These are phyloP conservation scores for Potentilla sterilis DNA, from an alignment of 306 rosid genomes.

Conservation along the genomic window DNA sequence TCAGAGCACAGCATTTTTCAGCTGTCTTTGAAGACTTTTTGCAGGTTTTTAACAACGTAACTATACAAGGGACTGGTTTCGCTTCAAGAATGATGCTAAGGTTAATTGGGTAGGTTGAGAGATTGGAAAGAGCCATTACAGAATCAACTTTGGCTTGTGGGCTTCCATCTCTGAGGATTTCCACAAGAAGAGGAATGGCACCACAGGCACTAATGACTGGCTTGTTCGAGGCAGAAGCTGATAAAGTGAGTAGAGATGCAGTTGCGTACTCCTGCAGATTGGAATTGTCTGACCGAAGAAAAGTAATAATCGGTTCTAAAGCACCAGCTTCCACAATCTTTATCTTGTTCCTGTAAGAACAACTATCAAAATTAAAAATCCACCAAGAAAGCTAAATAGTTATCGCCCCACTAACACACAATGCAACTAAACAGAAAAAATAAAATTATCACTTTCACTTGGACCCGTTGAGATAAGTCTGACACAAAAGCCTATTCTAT, in stretches of 20 bases:
- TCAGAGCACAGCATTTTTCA: slow-evolving; percentile 79
- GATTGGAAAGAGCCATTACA: slow-evolving; percentile 94
- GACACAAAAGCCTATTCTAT: neutral
- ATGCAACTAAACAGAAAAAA: neutral
- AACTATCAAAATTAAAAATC: neutral
- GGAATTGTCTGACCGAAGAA: slow-evolving; percentile 62
- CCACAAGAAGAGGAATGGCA: slow-evolving; percentile 86
- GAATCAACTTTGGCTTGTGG: slow-evolving; percentile 87
- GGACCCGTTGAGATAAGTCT: neutral
- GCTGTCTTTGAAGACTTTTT: slow-evolving; percentile 89
- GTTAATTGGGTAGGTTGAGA: slow-evolving; percentile 61
- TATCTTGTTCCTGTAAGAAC: slow-evolving; percentile 74
- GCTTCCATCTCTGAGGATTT: slow-evolving; percentile 68
- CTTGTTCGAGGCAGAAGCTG: slow-evolving; percentile 81
- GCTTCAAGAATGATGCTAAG: slow-evolving; percentile 57
- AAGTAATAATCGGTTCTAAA: slow-evolving; percentile 68
- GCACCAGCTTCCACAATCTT: slow-evolving; percentile 91
- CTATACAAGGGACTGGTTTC: slow-evolving; percentile 63
- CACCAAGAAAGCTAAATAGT: neutral
- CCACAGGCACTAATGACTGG: slow-evolving; percentile 75
- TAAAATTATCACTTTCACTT: neutral
- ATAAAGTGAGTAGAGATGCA: slow-evolving; percentile 81
- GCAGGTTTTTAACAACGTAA: slow-evolving; percentile 59
- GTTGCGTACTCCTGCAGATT: slow-evolving; percentile 79
- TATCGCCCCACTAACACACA: neutral